Evolutionary conservation across 768 basidiomycete genomes (phyloP), one percentile per base, ranked within the genome.

Genomic region (Hemileccinum rubropunctum): DNA sequence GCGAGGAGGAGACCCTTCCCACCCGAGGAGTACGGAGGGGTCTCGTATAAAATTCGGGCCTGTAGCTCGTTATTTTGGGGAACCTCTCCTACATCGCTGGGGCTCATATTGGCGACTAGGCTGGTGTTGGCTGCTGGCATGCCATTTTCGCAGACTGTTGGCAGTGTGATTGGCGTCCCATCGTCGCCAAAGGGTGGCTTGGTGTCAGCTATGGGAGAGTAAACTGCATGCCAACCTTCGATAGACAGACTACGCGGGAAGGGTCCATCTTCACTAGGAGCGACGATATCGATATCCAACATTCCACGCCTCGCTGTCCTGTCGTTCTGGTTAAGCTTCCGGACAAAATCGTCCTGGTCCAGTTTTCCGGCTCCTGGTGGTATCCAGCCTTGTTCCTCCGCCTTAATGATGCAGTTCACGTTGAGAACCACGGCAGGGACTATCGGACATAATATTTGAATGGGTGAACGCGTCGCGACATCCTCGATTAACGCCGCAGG

Each of bases 391-490:
- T 37, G 39, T 27, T 34, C 30, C 21, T 23, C 27, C 6, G 14
- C 38, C 12, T 27, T 11, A 13, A 44, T 30, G 14, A n/a, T 2
- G 18, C 5, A 10, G 30, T 11, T 40, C 20, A 20, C 20, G 27
- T 51, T 48, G 28, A 53, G 47, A 11, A 33, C 37, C 27, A 54
- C 51, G 18, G 14, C 35, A 46, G 58, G 49, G n/a, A 12, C 14
- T 17, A 10, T 18, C 2, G 51, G 47, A 4, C 32, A 50, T 34
- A 33, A 14, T 20, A 48, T 26, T 40, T 50, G 47, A 45, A 37
- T 23, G 4, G 58, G 58, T 6, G 54, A 60, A 9, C 55, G n/a
- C 17, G 58, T 60, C 18, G 26, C 44, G 14, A 51, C 5, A 14
- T 53, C 46, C 35, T 60, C 54, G n/a, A 42, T 35, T 23, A 14